Evolutionary conservation across 2,329 filamentous ascomycete species (phyloP).

Genomic region (Diaporthe humulicola): DNA sequence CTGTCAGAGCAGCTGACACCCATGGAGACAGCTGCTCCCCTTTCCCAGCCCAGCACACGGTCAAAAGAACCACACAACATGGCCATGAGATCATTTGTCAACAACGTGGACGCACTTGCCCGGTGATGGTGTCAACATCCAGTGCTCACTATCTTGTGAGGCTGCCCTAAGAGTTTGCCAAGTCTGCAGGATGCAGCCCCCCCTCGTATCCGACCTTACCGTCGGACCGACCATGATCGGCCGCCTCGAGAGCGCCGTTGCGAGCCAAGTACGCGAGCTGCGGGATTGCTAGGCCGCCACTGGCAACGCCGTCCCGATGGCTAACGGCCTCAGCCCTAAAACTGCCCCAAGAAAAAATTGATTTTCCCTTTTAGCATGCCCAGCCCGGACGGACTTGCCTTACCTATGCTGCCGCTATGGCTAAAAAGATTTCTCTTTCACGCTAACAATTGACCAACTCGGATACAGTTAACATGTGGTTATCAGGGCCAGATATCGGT

Average conservation of each 20-base stretch:
- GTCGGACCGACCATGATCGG: slow-evolving; percentile 8
- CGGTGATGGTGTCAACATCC: neutral
- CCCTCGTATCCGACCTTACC: neutral
- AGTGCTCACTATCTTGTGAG: neutral
- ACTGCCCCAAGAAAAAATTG: neutral
- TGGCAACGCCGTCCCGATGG: neutral
- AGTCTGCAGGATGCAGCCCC: neutral
- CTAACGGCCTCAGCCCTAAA: slow-evolving; percentile 8
- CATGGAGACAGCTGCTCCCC: neutral
- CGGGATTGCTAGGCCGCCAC: neutral
- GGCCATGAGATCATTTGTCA: neutral
- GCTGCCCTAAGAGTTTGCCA: neutral
- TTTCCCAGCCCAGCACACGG: neutral
- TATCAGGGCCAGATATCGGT: neutral
- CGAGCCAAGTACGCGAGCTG: slow-evolving; percentile 12
- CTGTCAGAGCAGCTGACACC: neutral
- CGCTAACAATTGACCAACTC: neutral
- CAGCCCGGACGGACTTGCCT: neutral
- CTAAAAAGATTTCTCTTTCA: neutral
- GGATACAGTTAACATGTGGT: neutral
- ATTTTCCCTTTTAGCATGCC: neutral
- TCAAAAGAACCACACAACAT: neutral
- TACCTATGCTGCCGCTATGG: neutral
- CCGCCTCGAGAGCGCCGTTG: neutral
- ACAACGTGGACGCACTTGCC: neutral